A percentile compares a stretch with the other conserved stretches of the same genome.
Conservation (phyloP, 805 yeast genomes). For the Wickerhamomyces queroliae region DNA sequence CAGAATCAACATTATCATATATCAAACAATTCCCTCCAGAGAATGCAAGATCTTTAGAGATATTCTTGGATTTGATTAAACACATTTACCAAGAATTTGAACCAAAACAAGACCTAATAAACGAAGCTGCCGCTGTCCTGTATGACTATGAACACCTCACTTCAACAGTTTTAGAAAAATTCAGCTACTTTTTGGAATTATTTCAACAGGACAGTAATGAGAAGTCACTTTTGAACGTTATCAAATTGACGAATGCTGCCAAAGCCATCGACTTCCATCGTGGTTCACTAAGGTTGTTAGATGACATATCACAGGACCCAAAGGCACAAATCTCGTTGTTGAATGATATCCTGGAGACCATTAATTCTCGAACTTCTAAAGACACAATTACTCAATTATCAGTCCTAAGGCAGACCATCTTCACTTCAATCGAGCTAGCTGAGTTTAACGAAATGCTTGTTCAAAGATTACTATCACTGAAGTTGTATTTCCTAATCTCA, state of each 20-base stretch:
- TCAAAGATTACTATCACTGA: constrained; percentile 23
- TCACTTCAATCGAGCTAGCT: background rate
- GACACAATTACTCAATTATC: background rate
- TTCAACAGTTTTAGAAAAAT: background rate
- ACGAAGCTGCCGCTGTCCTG: background rate
- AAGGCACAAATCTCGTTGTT: constrained; percentile 4
- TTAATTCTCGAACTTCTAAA: constrained; percentile 2
- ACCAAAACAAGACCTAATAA: background rate
- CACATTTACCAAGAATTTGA: background rate
- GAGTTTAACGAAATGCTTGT: constrained; percentile 15
- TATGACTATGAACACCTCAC: background rate
- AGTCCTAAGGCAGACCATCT: background rate
- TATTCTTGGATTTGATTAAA: background rate
- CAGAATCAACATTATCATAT: background rate
- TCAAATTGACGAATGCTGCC: background rate
- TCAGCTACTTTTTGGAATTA: background rate
- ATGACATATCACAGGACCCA: constrained; percentile 3
- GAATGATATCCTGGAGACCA: constrained; percentile 1
- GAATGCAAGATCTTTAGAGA: background rate
- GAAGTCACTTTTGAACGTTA: background rate
- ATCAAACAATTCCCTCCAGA: background rate
- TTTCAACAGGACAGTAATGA: background rate
- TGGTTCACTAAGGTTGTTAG: constrained; percentile 3
- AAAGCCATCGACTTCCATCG: background rate
- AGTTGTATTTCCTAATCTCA: constrained; percentile 22